Evolutionary conservation across 805 yeast genomes (phyloP).

Genomic region (Phaffomyces opuntiae): DNA sequence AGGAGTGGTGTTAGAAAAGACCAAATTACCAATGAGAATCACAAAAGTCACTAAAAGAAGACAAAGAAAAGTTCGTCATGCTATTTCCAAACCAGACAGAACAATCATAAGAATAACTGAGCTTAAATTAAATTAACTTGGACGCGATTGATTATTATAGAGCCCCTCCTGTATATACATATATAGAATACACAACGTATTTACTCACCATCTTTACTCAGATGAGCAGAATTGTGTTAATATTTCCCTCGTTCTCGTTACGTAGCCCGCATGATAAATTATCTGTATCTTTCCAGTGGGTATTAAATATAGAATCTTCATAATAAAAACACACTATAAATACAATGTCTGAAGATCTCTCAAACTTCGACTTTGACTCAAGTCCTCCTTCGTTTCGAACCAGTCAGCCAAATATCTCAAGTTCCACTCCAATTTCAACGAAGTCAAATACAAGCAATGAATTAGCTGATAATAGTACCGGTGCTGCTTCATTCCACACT

Average conservation of each 20-base stretch:
- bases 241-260: not conserved
- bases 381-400: not conserved
- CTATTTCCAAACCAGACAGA: slow-evolving; percentile 59
- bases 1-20: slow-evolving; percentile 82
- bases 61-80: slow-evolving; percentile 65
- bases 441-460: not conserved
- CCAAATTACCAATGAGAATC: slow-evolving; percentile 69
- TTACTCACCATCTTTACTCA: no score
- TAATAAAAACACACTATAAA: no score
- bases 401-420: no score
- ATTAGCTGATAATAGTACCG: not conserved
- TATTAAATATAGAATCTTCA: no score
- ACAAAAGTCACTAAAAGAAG: slow-evolving; percentile 76
- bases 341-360: not conserved
- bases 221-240: no score
- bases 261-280: not conserved
- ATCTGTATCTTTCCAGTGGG: no score
- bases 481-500: slow-evolving; percentile 15
- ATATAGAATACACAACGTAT: not conserved
- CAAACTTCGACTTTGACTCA: not conserved
- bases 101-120: slow-evolving; percentile 77
- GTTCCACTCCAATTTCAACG: not conserved
- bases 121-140: slow-evolving; percentile 41
- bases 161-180: not conserved
- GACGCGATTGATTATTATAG: not conserved